Base-by-base conservation (phyloP, 108 stramenopile genomes). In the Fistulifera solaris region DNA sequence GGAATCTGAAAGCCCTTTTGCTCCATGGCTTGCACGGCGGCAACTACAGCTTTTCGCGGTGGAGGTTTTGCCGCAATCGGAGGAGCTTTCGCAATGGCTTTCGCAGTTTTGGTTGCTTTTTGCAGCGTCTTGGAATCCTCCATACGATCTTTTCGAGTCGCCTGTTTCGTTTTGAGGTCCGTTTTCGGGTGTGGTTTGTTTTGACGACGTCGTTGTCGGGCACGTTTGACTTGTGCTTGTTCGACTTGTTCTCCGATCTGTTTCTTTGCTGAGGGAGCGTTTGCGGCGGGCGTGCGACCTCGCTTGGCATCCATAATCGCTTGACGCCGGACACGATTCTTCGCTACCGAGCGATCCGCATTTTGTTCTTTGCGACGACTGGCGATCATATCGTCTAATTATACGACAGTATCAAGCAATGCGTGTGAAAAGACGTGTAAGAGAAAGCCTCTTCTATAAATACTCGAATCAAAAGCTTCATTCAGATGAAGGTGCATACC, bases 11-110 rank as follows among this genome's bases (percentile, higher is more conserved):
- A 86, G 16, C 88, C 88, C 31, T 60, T 62, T 10, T 65, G 63
- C 55, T 77, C 72, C 84, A 89, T 84, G 38, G 82, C 88, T 19
- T 65, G 39, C 13, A 80, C 66, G 2, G 88, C 88, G 0, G 84
- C 88, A 1, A 64, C 61, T 19, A 89, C 60, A 22, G 81, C 83
- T 23, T 79, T 73, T 56, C 74, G 70, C 23, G 67, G 56, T 8
- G 77, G 72, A 18, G 66, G 59, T 12, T 56, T 47, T 18, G 45
- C 50, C 14, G 64, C 63, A 5, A 45, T 11, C 3, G 44, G 19
- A 45, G 44, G 16, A 4, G 16, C 19, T 45, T 19, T 21, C 4
- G 21, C 44, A 45, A 19, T 17, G 7, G 64, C 44, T 7, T 49
- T 53, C 27, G 52, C 61, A 2, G 48, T 27, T 42, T 55, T 41